phyloP scores from a whole-genome alignment of 2,329 filamentous ascomycete genomes.

The Pezicula rhizophila region DNA sequence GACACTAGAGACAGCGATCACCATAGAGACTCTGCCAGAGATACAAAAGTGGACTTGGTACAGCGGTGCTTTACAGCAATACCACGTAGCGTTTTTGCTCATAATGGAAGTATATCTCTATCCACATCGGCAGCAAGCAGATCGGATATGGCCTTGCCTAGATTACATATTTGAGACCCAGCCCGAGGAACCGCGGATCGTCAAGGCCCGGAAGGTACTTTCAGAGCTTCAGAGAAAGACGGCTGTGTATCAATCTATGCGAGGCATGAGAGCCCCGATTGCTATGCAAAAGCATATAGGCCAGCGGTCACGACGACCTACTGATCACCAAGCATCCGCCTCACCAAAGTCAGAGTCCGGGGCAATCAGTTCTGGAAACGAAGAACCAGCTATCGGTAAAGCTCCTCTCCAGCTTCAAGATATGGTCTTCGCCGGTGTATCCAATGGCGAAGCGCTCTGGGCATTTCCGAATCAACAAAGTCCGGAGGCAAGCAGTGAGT shows the following conservation, averaged over 20 bases:
- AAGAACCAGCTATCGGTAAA: constrained; percentile 3
- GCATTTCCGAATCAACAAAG: constrained; percentile 32
- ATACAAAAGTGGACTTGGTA: constrained; percentile 65
- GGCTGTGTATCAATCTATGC: constrained; percentile 51
- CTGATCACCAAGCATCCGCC: constrained; percentile 4
- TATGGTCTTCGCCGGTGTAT: constrained; percentile 39
- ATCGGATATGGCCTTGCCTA: constrained; percentile 64
- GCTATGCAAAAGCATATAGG: constrained; percentile 25
- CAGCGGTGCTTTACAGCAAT: constrained; percentile 63
- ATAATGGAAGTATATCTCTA: constrained; percentile 57
- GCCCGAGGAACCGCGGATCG: constrained; percentile 39
- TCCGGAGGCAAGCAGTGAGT: constrained; percentile 38
- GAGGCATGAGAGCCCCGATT: constrained; percentile 48
- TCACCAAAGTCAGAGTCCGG: not conserved
- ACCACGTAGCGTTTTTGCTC: constrained; percentile 63
- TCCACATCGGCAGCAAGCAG: constrained; percentile 41
- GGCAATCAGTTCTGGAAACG: not conserved
- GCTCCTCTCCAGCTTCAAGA: constrained; percentile 7
- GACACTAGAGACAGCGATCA: constrained; percentile 47
- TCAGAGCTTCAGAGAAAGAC: constrained; percentile 57
- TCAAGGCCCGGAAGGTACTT: constrained; percentile 57
- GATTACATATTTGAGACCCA: constrained; percentile 67
- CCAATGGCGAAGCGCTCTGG: constrained; percentile 43
- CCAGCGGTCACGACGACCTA: constrained; percentile 11
- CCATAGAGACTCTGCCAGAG: constrained; percentile 44